Evolutionary conservation across 768 basidiomycete genomes (phyloP), one percentile per base, ranked within the genome.

Genomic region (Multifurca ochricompacta): DNA sequence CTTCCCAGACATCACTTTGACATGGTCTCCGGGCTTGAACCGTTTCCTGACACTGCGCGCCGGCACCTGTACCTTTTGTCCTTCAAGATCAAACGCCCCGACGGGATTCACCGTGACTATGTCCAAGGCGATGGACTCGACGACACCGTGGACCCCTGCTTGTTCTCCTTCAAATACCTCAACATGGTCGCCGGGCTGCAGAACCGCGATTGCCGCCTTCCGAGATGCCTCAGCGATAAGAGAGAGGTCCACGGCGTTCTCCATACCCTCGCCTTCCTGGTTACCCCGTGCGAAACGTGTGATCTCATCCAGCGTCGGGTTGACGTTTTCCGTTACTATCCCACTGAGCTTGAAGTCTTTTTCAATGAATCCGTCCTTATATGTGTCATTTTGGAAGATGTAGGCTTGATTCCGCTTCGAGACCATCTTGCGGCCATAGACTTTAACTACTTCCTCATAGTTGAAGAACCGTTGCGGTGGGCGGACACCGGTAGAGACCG

Each of bases 81-180:
- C 88, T 54, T 91, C 88, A 47, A 95, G 77, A 54, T 96, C 94
- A 27, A 88, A 70, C 8, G 50, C 43, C 4, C 87, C 86, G 25
- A 82, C 72, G 2, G 88, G 88, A 31, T 81, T 81, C 57, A 99
- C 80, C 2, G 85, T 82, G 31, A 98, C 90, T 10, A 92, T 80
- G 56, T 98, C 93, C 59, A 85, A 82, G 28, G 79, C 76, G 59
- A 98, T 89, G 51, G 91, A 85, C 56, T 94, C 91, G 25, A 99
- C 91, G 10, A 87, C 80, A 69, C 96, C 96, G 58, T 91, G 83
- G 8, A 96, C 80, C 57, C 96, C 96, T 6, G 87, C 77, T 66
- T 97, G 93, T 69, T 97, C 93, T 39, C 96, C 96, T 67, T 97
- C 93, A 63, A 93, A 93, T 13, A 98, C 91, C 67, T 99, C 96